Conservation (phyloP, 768 basidiomycete species). For the Tulasnella sp. region DNA sequence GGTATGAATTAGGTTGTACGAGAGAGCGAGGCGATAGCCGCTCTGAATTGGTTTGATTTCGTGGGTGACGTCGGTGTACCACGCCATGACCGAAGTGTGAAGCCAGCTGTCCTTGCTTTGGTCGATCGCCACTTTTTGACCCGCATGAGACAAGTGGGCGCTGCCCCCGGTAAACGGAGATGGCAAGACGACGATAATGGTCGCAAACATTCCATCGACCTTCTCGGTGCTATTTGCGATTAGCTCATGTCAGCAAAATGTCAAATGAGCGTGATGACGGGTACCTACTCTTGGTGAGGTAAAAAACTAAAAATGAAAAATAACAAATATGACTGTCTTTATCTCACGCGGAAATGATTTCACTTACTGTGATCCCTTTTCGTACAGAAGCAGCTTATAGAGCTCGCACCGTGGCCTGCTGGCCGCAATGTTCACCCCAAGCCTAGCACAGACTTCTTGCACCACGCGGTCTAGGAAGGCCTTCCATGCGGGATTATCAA, state of each 20-base stretch:
- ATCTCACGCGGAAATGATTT: background rate
- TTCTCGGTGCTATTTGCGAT: conserved; percentile 44
- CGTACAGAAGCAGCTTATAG: conserved; percentile 50
- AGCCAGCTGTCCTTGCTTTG: conserved; percentile 37
- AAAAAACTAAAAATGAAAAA: conserved; percentile 41
- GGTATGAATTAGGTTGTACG: conserved; percentile 51
- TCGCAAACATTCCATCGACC: conserved; percentile 51
- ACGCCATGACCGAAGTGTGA: conserved; percentile 45
- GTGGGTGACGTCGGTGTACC: conserved; percentile 54
- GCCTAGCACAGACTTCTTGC: conserved; percentile 38
- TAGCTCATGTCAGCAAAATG: background rate
- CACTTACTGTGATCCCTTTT: conserved; percentile 50
- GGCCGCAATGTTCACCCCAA: conserved; percentile 41
- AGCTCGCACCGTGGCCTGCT: conserved; percentile 42
- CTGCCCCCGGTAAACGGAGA: conserved; percentile 49
- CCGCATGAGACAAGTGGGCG: conserved; percentile 45
- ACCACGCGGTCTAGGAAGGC: conserved; percentile 39
- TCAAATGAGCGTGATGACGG: background rate
- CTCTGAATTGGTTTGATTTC: conserved; percentile 50
- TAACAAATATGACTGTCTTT: background rate
- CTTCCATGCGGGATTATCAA: conserved; percentile 46
- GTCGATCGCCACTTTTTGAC: conserved; percentile 41
- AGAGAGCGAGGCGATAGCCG: conserved; percentile 51
- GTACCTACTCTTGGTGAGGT: conserved; percentile 48
- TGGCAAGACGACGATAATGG: conserved; percentile 48